phyloP scores from a whole-genome alignment of 2,329 filamentous ascomycete species.

The Xylariaceae sp. region DNA sequence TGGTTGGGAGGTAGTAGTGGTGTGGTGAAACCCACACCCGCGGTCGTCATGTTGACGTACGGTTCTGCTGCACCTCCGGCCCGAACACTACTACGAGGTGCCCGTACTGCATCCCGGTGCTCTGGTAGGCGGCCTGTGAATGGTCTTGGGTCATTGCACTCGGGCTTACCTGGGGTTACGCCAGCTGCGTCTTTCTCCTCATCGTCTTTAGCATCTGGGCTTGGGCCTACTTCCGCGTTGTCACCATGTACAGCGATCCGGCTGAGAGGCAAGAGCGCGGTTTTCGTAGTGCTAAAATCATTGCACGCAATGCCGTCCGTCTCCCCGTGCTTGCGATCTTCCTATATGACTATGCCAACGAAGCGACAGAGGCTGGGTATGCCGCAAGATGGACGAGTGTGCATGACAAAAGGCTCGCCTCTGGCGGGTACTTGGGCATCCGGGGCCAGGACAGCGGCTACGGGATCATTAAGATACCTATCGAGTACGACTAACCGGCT shows the following conservation, averaged over 20 bases:
- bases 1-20: slow-evolving; percentile 1
- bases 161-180: too few species aligned
- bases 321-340: background rate
- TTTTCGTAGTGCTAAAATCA: background rate
- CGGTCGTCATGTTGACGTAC: slow-evolving; percentile 23
- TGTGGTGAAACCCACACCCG: background rate
- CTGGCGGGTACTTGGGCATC: background rate
- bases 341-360: background rate
- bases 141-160: too few species aligned
- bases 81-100: slow-evolving; percentile 4
- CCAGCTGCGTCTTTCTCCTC: too few species aligned
- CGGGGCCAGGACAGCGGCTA: background rate
- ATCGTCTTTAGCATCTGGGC: background rate
- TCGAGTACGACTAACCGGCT: slow-evolving; percentile 3
- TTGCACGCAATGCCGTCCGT: background rate
- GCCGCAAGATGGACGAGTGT: background rate
- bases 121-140: background rate
- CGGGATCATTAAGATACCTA: slow-evolving; percentile 1
- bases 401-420: background rate
- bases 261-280: background rate
- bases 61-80: slow-evolving; percentile 1
- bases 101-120: background rate
- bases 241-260: background rate
- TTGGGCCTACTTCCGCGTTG: background rate
- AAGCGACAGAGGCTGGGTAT: background rate